phyloP scores from a whole-genome alignment of 2,329 filamentous ascomycete genomes.

The Aureobasidium melanogenum region DNA sequence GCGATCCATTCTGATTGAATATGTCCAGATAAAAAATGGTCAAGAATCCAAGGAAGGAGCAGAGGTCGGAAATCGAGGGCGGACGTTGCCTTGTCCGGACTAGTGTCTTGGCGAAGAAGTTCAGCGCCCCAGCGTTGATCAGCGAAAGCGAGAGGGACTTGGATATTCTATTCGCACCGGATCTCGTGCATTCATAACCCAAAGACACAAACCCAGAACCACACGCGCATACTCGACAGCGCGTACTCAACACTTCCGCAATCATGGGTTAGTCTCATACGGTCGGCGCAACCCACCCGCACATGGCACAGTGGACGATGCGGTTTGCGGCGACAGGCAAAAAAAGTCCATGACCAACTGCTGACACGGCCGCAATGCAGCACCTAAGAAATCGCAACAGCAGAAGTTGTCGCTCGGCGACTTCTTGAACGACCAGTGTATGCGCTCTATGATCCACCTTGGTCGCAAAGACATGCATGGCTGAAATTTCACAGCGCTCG shows the following conservation, averaged over 20 bases:
- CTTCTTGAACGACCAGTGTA: constrained; percentile 89
- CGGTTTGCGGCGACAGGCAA: constrained; percentile 16
- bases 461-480: constrained; percentile 18
- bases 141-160: background rate
- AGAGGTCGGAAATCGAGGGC: background rate
- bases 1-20: background rate
- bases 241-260: constrained; percentile 31
- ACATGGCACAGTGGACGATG: constrained; percentile 1
- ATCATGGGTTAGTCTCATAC: constrained; percentile 42
- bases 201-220: background rate
- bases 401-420: constrained; percentile 97
- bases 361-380: constrained; percentile 38
- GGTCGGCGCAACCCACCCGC: constrained; percentile 6
- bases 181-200: background rate
- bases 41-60: background rate
- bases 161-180: constrained; percentile 4
- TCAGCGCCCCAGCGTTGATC: constrained; percentile 1
- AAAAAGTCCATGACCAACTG: background rate
- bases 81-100: background rate
- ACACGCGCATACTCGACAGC: constrained; percentile 11
- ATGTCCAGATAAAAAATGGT: background rate
- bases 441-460: constrained; percentile 29
- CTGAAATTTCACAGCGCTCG: constrained; percentile 48
- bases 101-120: constrained; percentile 7
- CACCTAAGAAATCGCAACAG: constrained; percentile 85